Conservation (phyloP, 2,329 filamentous ascomycete species). For the Fusarium albosuccineum region DNA sequence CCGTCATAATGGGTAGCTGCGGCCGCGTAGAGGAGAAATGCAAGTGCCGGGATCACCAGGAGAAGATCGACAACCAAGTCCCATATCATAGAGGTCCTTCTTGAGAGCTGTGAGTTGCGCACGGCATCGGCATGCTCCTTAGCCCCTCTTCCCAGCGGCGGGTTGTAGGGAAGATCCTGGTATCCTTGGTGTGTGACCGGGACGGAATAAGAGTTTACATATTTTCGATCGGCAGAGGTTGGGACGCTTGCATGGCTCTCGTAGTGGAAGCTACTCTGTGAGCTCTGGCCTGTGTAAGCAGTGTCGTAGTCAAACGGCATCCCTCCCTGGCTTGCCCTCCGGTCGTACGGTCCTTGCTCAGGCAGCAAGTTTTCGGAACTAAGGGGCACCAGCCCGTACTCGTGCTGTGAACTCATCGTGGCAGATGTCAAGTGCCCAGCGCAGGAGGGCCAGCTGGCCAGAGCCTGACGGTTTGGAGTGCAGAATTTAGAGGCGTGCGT, state of each 20-base stretch:
- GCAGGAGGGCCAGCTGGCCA: background rate
- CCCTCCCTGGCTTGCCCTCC: background rate
- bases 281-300: background rate
- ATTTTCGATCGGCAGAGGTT: background rate
- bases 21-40: constrained; percentile 12
- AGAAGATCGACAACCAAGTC: constrained; percentile 8
- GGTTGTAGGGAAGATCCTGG: background rate
- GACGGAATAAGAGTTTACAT: background rate
- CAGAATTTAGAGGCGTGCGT: background rate
- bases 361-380: background rate
- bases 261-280: background rate
- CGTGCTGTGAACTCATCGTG: constrained; percentile 1
- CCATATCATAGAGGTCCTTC: constrained; percentile 1
- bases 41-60: constrained; percentile 7
- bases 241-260: background rate
- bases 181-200: background rate
- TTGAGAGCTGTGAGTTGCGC: constrained; percentile 5
- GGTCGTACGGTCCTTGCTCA: background rate
- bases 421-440: background rate
- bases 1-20: constrained; percentile 7
- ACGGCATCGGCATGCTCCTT: background rate
- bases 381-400: constrained; percentile 5
- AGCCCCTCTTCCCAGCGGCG: background rate
- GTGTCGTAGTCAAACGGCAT: background rate
- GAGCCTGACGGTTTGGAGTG: background rate